Evolutionary conservation across 345 rosid genomes (phyloP), one percentile per base, ranked within the genome.

Genomic region (Pelargonium nanum): DNA sequence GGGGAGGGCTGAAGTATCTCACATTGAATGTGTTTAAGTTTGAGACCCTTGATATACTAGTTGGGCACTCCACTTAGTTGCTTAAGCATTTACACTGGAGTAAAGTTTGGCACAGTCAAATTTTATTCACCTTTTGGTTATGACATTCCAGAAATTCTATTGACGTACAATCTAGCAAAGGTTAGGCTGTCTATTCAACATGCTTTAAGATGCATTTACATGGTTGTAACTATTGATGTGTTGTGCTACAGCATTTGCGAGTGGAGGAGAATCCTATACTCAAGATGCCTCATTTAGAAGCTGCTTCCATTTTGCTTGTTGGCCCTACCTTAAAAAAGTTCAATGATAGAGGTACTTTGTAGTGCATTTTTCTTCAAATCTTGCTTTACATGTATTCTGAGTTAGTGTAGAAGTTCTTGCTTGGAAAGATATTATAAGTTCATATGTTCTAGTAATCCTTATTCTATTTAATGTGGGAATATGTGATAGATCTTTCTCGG

Each of bases 241-340:
- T 60, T 74, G 45, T 70, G 30, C 15, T 74, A 70, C 78, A 92
- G 98, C 98, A 92, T 87, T 79, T 92, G 65, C 90, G 98, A 62
- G 83, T 92, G 62, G 98, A 92, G 80, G 98, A 92, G 81, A 92
- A 92, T 77, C 97, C 97, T 59, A 70, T 92, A 71, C 89, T 89
- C 68, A 87, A 89, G 83, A 87, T 89, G 85, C 71, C 91, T 68
- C 96, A 92, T 78, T 30, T 92, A 72, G 97, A 92, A 85, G 98
- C 97, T 22, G 98, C 97, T 65, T 76, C 88, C 61, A 84, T 89
- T 67, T 67, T 92, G 81, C 96, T 92, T 75, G 89, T 89, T 74
- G 98, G 98, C 76, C 85, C 89, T 60, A 85, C 95, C 53, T 76
- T 92, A 79, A 92, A 92, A 77, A 92, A 86, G 79, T 92, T 92